Percentiles rank a stretch among this genome's conserved stretches.
Conservation (phyloP, 2,329 filamentous ascomycete genomes). For the Colletotrichum orchidophilum region DNA sequence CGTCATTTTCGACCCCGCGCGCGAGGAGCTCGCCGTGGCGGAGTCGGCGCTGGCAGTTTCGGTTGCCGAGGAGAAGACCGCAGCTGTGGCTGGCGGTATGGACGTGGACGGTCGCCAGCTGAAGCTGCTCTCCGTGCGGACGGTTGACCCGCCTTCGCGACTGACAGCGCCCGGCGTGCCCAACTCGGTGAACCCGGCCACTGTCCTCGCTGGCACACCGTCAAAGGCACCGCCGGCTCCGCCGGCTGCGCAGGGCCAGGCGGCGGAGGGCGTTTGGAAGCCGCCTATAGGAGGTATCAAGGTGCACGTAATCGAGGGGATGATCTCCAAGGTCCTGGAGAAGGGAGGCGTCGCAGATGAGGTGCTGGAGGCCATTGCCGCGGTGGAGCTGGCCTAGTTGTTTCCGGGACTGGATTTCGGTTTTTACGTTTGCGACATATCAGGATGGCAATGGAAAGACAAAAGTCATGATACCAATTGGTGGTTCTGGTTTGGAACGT, state of each 20-base stretch:
- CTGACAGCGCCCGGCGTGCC: conserved; percentile 77
- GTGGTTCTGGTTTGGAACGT: conserved; percentile 11
- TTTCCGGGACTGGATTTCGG: not conserved
- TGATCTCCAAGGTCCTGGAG: conserved; percentile 81
- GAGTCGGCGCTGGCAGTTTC: conserved; percentile 90
- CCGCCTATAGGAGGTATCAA: conserved; percentile 86
- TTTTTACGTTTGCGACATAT: conserved; percentile 13
- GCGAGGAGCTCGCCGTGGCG: conserved; percentile 92
- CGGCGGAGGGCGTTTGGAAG: conserved; percentile 82
- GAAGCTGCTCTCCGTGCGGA: conserved; percentile 74
- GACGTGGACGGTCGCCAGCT: conserved; percentile 58
- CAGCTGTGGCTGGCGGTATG: conserved; percentile 43
- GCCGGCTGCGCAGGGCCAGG: conserved; percentile 60
- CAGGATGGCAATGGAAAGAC: conserved; percentile 7
- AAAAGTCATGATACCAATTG: conserved; percentile 31
- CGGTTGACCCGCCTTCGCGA: conserved; percentile 78
- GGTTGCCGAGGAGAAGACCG: conserved; percentile 61
- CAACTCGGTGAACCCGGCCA: conserved; percentile 69
- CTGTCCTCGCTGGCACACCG: conserved; percentile 48
- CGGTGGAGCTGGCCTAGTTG: conserved; percentile 71
- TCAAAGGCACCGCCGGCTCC: conserved; percentile 49
- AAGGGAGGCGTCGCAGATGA: conserved; percentile 86
- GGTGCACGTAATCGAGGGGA: conserved; percentile 74
- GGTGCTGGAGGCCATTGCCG: conserved; percentile 82
- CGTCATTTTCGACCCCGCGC: conserved; percentile 91